Evolutionary conservation across 768 basidiomycete species (phyloP), one percentile per base, ranked within the genome.

Genomic region (Leccinum imitatum): DNA sequence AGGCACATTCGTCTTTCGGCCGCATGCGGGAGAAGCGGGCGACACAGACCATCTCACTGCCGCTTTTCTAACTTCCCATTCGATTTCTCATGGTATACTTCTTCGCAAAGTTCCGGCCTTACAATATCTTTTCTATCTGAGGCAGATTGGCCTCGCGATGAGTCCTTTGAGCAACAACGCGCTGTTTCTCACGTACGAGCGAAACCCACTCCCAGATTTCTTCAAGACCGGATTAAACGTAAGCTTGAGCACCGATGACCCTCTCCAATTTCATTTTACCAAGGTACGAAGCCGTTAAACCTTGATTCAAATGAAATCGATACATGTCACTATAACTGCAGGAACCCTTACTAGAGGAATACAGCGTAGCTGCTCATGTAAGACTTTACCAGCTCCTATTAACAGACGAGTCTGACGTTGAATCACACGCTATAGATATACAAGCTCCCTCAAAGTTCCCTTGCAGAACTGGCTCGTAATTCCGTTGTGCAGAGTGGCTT

Each of bases 61-160:
- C 2, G 91, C 96, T 2, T 99, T 94, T 84, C 81, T 99, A 23
- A 94, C 94, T 1, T 90, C 95, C 2, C 96, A 98, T 70, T 98
- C 95, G 1, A 98, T 99, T 70, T 98, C 97, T 10, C 97, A 99
- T 69, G 97, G 97, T n/a, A 99, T 99, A 73, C 80, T 98, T 19
- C 83, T 99, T 9, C 90, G 97, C 59, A 99, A 99, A 75, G 96
- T 99, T 6, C 97, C 97, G 0, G 95, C 95, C 1, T 77, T 99
- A 50, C 94, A 96, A 69, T 99, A 99, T 71, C 84, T 99, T 14
- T 99, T 95, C 77, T 99, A 98, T 73, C 81, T 99, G 64, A 95
- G 93, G 76, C 97, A 98, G 77, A 98, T 98, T 63, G 96, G 97
- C 31, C 84, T 99, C 17, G 97, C 97, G 2, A 99, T 99, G 97